Percentiles rank a stretch among this genome's conserved stretches.
These are phyloP conservation scores for Claviceps sp. DNA, from an alignment of 2,329 filamentous ascomycete genomes.

Conservation along the genomic window DNA sequence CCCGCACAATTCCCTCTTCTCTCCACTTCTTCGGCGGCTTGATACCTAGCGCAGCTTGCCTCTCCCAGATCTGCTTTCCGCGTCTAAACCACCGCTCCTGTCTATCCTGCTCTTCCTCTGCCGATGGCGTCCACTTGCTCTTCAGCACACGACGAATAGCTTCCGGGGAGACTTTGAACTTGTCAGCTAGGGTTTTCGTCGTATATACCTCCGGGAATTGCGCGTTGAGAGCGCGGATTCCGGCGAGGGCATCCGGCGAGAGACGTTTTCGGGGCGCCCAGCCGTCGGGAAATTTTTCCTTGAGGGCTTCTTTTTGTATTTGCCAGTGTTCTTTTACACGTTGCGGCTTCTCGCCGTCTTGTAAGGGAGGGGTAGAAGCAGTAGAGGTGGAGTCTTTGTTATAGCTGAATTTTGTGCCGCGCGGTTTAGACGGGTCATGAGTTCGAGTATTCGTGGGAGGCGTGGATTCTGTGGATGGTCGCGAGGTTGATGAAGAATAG, in stretches of 20 bases:
- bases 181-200: slow-evolving; percentile 55
- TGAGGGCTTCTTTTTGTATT: slow-evolving; percentile 59
- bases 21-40: slow-evolving; percentile 51
- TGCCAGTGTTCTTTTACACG: slow-evolving; percentile 45
- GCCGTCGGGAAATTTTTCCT: slow-evolving; percentile 64
- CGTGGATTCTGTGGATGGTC: background rate
- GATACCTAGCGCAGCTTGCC: slow-evolving; percentile 44
- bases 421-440: background rate
- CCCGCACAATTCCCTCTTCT: slow-evolving; percentile 34
- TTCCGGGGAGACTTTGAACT: slow-evolving; percentile 81
- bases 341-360: background rate
- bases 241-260: slow-evolving; percentile 83
- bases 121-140: slow-evolving; percentile 56
- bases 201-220: slow-evolving; percentile 68
- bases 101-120: slow-evolving; percentile 43
- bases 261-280: slow-evolving; percentile 79
- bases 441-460: background rate
- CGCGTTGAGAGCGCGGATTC: slow-evolving; percentile 69
- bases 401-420: background rate
- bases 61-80: slow-evolving; percentile 45
- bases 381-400: background rate
- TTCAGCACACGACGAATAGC: slow-evolving; percentile 76
- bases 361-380: too few relatives aligned
- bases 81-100: slow-evolving; percentile 49
- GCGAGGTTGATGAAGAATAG: background rate